Evolutionary conservation across 192 early-diverging fungal genomes (phyloP).

Genomic region (Geranomyces michiganensis): DNA sequence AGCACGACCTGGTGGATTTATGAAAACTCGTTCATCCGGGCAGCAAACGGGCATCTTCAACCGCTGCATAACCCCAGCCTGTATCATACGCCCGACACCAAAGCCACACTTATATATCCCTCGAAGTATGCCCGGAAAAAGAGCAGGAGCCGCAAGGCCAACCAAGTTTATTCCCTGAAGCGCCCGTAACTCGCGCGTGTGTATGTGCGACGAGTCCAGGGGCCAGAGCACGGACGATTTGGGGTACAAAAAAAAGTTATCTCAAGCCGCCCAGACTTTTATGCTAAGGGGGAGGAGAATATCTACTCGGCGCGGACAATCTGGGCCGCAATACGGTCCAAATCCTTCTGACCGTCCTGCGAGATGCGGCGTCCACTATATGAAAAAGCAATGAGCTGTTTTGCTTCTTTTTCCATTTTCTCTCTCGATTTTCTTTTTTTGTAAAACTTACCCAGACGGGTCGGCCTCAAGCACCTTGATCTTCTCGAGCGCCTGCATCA

Average conservation of each 20-base stretch:
- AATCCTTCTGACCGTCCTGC: constrained; percentile 95
- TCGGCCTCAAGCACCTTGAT: constrained; percentile 95
- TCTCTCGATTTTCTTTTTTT: no score
- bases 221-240: constrained; percentile 9
- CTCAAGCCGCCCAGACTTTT: not conserved
- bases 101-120: no score
- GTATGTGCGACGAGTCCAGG: not conserved
- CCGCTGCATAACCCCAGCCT: no score
- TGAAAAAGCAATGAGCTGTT: not conserved
- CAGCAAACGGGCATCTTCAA: no score
- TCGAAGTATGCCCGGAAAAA: no score
- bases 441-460: constrained; percentile 63
- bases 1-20: no score
- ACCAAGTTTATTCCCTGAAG: constrained; percentile 22
- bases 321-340: constrained; percentile 92
- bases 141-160: constrained; percentile 10
- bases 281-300: not conserved
- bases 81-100: no score
- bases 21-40: no score
- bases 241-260: not conserved
- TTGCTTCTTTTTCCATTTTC: no score
- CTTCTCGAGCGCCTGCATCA: constrained; percentile 98
- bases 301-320: constrained; percentile 41
- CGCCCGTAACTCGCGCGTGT: not conserved
- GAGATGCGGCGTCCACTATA: constrained; percentile 92